A percentile compares a stretch with the other conserved stretches of the same genome.
phyloP scores from a whole-genome alignment of 78 protist genomes.

The Mantamonas sphyraenae region DNA sequence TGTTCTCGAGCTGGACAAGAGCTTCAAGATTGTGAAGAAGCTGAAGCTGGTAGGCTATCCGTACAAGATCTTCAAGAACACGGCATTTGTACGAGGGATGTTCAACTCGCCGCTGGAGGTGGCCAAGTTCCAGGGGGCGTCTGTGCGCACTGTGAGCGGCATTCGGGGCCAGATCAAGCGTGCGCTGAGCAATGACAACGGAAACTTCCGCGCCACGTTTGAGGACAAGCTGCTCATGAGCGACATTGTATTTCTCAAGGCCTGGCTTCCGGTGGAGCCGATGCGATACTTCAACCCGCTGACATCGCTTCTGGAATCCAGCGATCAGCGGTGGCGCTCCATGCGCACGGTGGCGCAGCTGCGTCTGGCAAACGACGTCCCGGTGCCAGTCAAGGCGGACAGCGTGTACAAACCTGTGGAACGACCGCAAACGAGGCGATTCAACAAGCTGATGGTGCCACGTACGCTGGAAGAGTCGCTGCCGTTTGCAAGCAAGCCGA shows the following conservation, averaged over 20 bases:
- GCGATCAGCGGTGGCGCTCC: slow-evolving; percentile 7
- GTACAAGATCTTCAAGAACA: slow-evolving; percentile 75
- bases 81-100: slow-evolving; percentile 88
- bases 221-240: slow-evolving; percentile 87
- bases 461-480: slow-evolving; percentile 35
- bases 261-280: slow-evolving; percentile 90
- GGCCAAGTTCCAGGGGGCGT: slow-evolving; percentile 93
- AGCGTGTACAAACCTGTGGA: slow-evolving; percentile 40
- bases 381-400: slow-evolving; percentile 58
- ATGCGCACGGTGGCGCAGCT: slow-evolving; percentile 75
- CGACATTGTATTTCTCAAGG: slow-evolving; percentile 83
- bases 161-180: slow-evolving; percentile 93
- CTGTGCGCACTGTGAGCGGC: slow-evolving; percentile 96
- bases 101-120: slow-evolving; percentile 74
- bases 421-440: neutral
- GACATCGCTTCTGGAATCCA: slow-evolving; percentile 54
- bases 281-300: slow-evolving; percentile 87
- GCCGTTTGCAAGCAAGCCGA: slow-evolving; percentile 56
- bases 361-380: slow-evolving; percentile 46
- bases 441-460: slow-evolving; percentile 51
- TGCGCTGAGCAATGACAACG: slow-evolving; percentile 38
- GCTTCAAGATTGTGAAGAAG: slow-evolving; percentile 87
- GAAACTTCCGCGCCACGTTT: slow-evolving; percentile 90
- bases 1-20: slow-evolving; percentile 72
- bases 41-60: slow-evolving; percentile 94